These are phyloP conservation scores for Aspergillus conjunctus DNA, from an alignment of 495 filamentous ascomycete genomes.

Conservation along the genomic window DNA sequence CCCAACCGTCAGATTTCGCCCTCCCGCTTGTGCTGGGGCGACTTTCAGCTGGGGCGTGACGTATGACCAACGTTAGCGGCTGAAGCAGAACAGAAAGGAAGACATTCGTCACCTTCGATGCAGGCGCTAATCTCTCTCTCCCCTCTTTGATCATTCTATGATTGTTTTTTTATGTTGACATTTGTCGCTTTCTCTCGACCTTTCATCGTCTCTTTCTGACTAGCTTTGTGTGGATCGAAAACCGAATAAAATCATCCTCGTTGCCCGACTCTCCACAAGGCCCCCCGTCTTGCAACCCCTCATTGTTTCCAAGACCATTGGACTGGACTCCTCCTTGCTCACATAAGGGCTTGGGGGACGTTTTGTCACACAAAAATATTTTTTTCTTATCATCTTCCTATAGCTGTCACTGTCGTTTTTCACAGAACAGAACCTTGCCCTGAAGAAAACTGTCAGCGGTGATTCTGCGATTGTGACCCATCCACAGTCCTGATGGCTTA, in stretches of 20 bases:
- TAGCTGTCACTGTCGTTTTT: no score
- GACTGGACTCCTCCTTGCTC: not conserved
- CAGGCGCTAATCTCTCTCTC: conserved; percentile 16
- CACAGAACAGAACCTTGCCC: not conserved
- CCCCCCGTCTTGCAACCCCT: conserved; percentile 15
- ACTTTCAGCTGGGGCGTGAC: conserved; percentile 16
- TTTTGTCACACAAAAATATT: no score
- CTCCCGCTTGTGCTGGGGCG: not conserved
- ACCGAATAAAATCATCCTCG: not conserved
- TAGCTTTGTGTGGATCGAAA: not conserved
- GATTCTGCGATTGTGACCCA: conserved; percentile 11
- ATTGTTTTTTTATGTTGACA: conserved; percentile 1
- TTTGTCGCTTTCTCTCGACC: not conserved
- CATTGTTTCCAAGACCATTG: not conserved
- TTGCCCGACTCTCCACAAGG: conserved; percentile 1
- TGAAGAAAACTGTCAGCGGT: not conserved
- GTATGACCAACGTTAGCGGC: conserved; percentile 19
- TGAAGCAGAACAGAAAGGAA: conserved; percentile 16
- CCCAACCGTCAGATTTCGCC: not conserved
- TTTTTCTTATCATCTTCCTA: no score
- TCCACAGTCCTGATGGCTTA: conserved; percentile 41
- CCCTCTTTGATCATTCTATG: conserved; percentile 4
- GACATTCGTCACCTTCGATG: conserved; percentile 15
- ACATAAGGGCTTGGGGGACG: conserved; percentile 4
- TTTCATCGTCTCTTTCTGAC: not conserved